Evolutionary conservation across 1,284 basidiomycete species (phyloP), one percentile per base, ranked within the genome.

Genomic region (Boletus sp.): DNA sequence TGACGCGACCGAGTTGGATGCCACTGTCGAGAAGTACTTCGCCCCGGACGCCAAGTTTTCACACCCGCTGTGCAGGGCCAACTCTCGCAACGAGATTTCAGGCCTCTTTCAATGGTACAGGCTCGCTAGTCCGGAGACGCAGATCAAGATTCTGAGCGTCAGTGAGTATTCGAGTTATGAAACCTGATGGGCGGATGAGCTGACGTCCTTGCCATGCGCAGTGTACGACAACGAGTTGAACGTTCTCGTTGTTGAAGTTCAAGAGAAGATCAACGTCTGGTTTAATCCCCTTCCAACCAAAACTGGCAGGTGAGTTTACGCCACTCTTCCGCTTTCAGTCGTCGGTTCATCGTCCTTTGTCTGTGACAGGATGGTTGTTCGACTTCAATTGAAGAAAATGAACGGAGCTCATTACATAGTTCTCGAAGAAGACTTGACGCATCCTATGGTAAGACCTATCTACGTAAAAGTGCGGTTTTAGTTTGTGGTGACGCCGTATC

Each of bases 51-150:
- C 62, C 8, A 52, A 49, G 40, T 48, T 66, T 44, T 51, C 27
- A 13, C 61, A 67, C 46, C 54, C 59, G 6, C 13, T 67, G 23
- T 65, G 53, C 60, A 58, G 1, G 13, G 59, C 62, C 42, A 51
- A 48, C 33, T 56, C 61, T 5, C 45, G 62, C 23, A 56, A 57
- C 44, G 51, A 67, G 36, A 55, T 68, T 33, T 30, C 62, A 0
- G 64, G 62, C 14, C 34, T 65, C 32, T 68, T 56, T 50, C 54
- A 65, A 19, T 65, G 64, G 62, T 65, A 50, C 41, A 60, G 64
- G 36, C 51, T 68, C 26, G 47, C 51, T 34, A 64, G 60, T 22
- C 62, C 56, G 5, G 10, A 52, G 16, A 50, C 52, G 13, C n/a
- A 50, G 3, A 12, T 50, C 22, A 5, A 49, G 0, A 29, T 65